Base-by-base conservation (phyloP, 1,139 yeast species). In the Wickerhamomyces sp. region DNA sequence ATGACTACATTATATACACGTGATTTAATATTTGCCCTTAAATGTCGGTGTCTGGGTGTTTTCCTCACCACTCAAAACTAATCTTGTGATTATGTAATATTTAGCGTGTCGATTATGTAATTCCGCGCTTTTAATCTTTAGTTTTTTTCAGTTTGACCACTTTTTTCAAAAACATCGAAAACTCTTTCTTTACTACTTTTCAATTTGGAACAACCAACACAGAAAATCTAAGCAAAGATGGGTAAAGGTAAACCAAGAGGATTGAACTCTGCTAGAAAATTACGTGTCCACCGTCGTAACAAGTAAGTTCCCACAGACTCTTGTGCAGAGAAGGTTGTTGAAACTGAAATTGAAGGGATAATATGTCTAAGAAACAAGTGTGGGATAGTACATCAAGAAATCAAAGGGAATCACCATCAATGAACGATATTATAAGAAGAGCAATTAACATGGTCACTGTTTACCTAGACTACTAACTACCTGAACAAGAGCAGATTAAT, bases 281-380 rank as follows among this genome's bases (percentile, higher is more conserved):
- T 94, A 77, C 90, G 98, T 84, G 90, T 83, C 74, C 94, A 87
- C 89, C 92, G 99, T 78, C 94, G 98, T 78, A 90, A 90, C 84
- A 92, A 92, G 74, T 68, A 67, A 65, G 73, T 69, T 54, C 17
- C 12, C 19, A 8, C 8, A 17, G 9, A 15, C 18, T 10, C 13
- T 38, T 31, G n/a, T n/a, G n/a, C n/a, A 28, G 21, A 9, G 19
- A 14, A 28, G 15, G 15, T 8, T 13, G 28, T 26, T 6, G 5
- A 14, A 5, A n/a, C n/a, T n/a, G n/a, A n/a, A n/a, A n/a, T n/a
- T n/a, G n/a, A n/a, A n/a, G n/a, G n/a, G n/a, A n/a, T n/a, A n/a
- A n/a, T n/a, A n/a, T n/a, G n/a, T n/a, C n/a, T n/a, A n/a, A n/a
- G n/a, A n/a, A n/a, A n/a, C n/a, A n/a, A n/a, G n/a, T n/a, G n/a